Conservation (phyloP, 2,329 filamentous ascomycete genomes). For the Pseudogymnoascus sp. region DNA sequence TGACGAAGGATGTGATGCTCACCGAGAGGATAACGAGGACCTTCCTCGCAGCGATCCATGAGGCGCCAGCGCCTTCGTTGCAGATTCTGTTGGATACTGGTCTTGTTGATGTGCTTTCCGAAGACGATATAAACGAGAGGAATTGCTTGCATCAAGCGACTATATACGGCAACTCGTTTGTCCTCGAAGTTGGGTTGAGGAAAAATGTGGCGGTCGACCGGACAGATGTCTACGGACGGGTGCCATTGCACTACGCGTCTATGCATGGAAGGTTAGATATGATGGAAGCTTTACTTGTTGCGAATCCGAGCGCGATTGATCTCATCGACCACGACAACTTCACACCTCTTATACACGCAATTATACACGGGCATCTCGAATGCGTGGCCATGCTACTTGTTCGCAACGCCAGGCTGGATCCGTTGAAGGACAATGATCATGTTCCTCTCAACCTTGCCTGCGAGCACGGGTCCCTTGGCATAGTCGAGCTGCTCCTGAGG, state of each 20-base stretch:
- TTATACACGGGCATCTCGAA: slow-evolving; percentile 74
- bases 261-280: slow-evolving; percentile 86
- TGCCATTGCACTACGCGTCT: slow-evolving; percentile 91
- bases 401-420: slow-evolving; percentile 76
- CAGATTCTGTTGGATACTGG: slow-evolving; percentile 69
- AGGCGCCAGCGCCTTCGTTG: slow-evolving; percentile 70
- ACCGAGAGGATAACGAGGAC: slow-evolving; percentile 77
- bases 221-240: slow-evolving; percentile 86
- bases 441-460: slow-evolving; percentile 92
- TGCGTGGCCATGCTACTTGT: slow-evolving; percentile 73
- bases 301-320: slow-evolving; percentile 68
- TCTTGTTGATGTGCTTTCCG: slow-evolving; percentile 80
- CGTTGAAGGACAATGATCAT: slow-evolving; percentile 78
- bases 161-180: slow-evolving; percentile 77
- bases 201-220: slow-evolving; percentile 67
- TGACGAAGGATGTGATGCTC: slow-evolving; percentile 47
- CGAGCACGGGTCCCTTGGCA: slow-evolving; percentile 78
- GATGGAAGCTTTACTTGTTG: slow-evolving; percentile 63
- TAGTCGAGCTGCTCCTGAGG: slow-evolving; percentile 76
- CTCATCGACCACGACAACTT: slow-evolving; percentile 95
- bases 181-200: slow-evolving; percentile 67
- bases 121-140: slow-evolving; percentile 95
- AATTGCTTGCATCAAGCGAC: slow-evolving; percentile 96
- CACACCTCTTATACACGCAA: slow-evolving; percentile 88
- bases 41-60: slow-evolving; percentile 82